phyloP scores from a whole-genome alignment of 768 basidiomycete species.

The Collybia mongolica region DNA sequence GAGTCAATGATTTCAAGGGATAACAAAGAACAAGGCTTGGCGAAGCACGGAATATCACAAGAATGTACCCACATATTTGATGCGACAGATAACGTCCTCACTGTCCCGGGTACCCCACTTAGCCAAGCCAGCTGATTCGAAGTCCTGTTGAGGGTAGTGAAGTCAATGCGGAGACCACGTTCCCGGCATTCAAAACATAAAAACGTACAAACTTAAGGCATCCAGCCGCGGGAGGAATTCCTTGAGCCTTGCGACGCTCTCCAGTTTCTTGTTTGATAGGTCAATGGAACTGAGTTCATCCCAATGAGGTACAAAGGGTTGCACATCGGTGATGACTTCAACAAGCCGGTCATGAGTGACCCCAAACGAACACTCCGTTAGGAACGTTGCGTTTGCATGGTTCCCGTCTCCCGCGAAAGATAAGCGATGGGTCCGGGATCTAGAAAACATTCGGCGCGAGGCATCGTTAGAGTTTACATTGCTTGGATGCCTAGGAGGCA shows the following conservation, averaged over 20 bases:
- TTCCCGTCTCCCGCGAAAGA: conserved; percentile 27
- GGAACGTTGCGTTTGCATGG: conserved; percentile 51
- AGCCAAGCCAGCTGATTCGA: conserved; percentile 75
- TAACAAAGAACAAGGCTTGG: neutral
- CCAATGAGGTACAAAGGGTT: conserved; percentile 96
- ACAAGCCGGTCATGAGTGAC: conserved; percentile 91
- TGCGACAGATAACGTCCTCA: conserved; percentile 78
- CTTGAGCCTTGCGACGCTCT: conserved; percentile 80
- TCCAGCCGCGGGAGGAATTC: conserved; percentile 89
- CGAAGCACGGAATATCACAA: neutral
- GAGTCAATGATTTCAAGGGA: conserved; percentile 8
- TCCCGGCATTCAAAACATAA: neutral
- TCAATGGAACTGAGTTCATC: conserved; percentile 76
- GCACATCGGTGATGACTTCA: conserved; percentile 89
- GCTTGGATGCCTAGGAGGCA: conserved; percentile 40
- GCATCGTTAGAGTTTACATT: conserved; percentile 22
- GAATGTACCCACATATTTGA: conserved; percentile 60
- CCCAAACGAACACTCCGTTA: conserved; percentile 97
- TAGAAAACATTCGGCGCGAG: conserved; percentile 43
- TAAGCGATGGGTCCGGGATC: conserved; percentile 37
- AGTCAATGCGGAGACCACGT: neutral
- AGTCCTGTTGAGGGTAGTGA: conserved; percentile 45
- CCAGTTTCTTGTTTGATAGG: conserved; percentile 67
- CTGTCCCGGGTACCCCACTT: conserved; percentile 68
- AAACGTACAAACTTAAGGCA: conserved; percentile 69